Conservation (phyloP, 768 basidiomycete genomes). For the Auricularia auricula-judae region DNA sequence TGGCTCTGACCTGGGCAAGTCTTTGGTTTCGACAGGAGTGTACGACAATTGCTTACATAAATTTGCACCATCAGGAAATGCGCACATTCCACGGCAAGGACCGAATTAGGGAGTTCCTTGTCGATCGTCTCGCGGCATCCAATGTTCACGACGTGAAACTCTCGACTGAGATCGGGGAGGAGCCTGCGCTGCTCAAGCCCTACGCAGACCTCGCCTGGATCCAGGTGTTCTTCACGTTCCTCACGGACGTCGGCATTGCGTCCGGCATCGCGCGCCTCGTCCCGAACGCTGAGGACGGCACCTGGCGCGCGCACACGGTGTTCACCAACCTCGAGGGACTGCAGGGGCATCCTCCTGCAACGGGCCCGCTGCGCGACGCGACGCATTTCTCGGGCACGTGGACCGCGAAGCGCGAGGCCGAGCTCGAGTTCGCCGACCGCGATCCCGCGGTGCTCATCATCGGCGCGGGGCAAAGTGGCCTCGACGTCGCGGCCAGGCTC, state of each 20-base stretch:
- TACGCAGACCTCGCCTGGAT: constrained; percentile 43
- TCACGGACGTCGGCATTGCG: constrained; percentile 33
- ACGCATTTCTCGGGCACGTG: constrained; percentile 44
- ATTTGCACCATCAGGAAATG: constrained; percentile 21
- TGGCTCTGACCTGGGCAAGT: constrained; percentile 46
- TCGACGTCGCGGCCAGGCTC: constrained; percentile 52
- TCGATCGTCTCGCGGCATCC: constrained; percentile 27
- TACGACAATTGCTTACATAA: neutral
- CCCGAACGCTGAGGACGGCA: constrained; percentile 26
- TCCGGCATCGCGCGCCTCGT: constrained; percentile 46
- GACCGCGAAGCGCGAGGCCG: constrained; percentile 32
- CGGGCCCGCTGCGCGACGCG: constrained; percentile 32
- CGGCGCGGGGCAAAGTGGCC: constrained; percentile 57
- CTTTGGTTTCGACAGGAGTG: neutral
- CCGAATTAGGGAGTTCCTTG: constrained; percentile 33
- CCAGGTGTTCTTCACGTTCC: constrained; percentile 44
- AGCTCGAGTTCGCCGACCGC: constrained; percentile 34
- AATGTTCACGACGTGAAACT: constrained; percentile 1
- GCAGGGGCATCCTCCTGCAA: constrained; percentile 38
- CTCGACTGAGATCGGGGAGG: constrained; percentile 7
- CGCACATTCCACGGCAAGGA: constrained; percentile 39
- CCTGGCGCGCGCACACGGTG: constrained; percentile 51
- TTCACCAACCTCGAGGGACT: constrained; percentile 50
- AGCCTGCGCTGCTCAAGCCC: constrained; percentile 10
- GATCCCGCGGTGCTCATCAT: constrained; percentile 50